Base-by-base conservation (phyloP, 179 eudicot species). In the Silene coronaria region DNA sequence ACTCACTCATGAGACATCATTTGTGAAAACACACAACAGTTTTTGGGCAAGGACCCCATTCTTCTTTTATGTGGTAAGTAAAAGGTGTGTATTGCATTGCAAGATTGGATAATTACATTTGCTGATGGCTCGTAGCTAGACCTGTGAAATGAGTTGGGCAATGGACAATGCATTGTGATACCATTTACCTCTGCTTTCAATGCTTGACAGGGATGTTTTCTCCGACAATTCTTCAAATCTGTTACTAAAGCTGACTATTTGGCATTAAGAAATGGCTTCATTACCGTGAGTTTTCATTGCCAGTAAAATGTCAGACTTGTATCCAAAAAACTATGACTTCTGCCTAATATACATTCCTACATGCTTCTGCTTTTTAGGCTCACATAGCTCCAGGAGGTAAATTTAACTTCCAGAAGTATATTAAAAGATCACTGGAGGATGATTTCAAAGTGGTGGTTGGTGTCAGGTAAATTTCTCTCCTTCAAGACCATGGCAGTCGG, bases 371-470 rank as follows among this genome's bases (percentile, higher is more conserved):
- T 34, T 26, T 59, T 26, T 59, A 93, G 99, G 87, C 87, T 62
- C 99, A 95, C 82, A 84, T 95, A 77, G 88, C 88, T 77, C 97
- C 97, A 5, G 96, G 99, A 76, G 86, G 88, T 73, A 85, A 81
- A 78, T 95, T 95, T 72, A 71, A 95, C 83, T 95, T 95, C 88
- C 99, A 91, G 82, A 91, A 93, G 74, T 95, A 95, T 77, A 91
- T 95, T 79, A 95, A 88, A 81, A 83, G 96, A 76, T 93, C 99
- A 46, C 70, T 95, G 57, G 97, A 95, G 84, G 99, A 95, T 80
- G 99, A 95, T 84, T 95, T 88, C 67, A 85, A 91, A 83, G 88
- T 80, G 30, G 85, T 95, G 42, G 97, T 93, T 62, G 97, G 99
- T 63, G 85, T 94, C 73, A 94, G 97, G 98, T 94, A 75, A 76